Evolutionary conservation across 2,329 filamentous ascomycete species (phyloP).

Genomic region (Neofusicoccum sp.): DNA sequence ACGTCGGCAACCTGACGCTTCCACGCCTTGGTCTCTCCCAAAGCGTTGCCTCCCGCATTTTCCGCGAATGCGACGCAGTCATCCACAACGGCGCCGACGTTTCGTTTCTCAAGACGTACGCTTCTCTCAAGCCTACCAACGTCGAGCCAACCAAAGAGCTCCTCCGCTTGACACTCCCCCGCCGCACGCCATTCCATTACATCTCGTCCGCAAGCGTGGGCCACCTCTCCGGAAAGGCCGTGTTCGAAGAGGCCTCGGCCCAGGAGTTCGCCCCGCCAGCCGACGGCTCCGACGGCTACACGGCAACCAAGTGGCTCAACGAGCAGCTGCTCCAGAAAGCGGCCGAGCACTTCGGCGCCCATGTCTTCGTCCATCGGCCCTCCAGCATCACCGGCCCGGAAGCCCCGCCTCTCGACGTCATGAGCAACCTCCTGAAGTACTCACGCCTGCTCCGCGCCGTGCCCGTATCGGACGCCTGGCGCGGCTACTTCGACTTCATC

Average conservation of each 20-base stretch:
- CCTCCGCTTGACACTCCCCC: slow-evolving; percentile 15
- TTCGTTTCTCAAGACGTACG: slow-evolving; percentile 30
- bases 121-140: slow-evolving; percentile 26
- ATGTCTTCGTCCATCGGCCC: slow-evolving; percentile 30
- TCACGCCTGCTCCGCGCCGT: not conserved
- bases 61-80: slow-evolving; percentile 28
- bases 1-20: slow-evolving; percentile 42
- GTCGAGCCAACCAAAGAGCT: slow-evolving; percentile 23
- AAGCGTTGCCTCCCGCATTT: slow-evolving; percentile 29
- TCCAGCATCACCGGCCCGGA: slow-evolving; percentile 17
- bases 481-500: too few relatives aligned
- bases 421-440: slow-evolving; percentile 17
- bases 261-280: slow-evolving; percentile 29
- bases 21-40: slow-evolving; percentile 39
- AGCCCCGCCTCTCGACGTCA: slow-evolving; percentile 1
- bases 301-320: slow-evolving; percentile 43
- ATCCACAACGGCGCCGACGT: slow-evolving; percentile 30
- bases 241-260: slow-evolving; percentile 15
- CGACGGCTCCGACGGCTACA: slow-evolving; percentile 40
- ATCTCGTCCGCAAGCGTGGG: slow-evolving; percentile 18
- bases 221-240: not conserved
- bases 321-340: slow-evolving; percentile 42
- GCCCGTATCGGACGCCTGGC: too few relatives aligned
- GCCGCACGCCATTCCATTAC: slow-evolving; percentile 27
- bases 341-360: slow-evolving; percentile 24